These are phyloP conservation scores for Hylodesmum podocarpum DNA, from an alignment of 306 rosid species.

Conservation along the genomic window DNA sequence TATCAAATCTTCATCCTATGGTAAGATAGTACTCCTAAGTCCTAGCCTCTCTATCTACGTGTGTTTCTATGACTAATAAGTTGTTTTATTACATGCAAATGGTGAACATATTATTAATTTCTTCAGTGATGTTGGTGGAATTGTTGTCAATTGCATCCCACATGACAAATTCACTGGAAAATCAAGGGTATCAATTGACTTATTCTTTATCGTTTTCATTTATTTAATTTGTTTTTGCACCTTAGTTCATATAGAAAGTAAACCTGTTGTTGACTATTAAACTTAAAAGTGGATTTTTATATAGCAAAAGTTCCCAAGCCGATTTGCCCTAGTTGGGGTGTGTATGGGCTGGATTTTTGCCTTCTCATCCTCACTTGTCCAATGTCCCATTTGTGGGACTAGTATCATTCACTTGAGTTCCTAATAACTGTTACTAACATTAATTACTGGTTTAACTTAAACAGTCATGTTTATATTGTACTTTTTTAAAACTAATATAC, in stretches of 20 bases:
- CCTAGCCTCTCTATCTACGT: neutral
- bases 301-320: neutral
- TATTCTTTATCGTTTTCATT: slow-evolving; percentile 5
- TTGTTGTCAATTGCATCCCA: slow-evolving; percentile 72
- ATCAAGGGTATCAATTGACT: slow-evolving; percentile 67
- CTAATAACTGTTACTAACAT: neutral
- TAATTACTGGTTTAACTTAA: neutral
- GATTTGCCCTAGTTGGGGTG: neutral
- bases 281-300: neutral
- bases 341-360: slow-evolving; percentile 13
- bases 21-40: slow-evolving; percentile 39
- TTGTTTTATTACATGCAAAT: slow-evolving; percentile 58
- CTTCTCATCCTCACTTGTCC: slow-evolving; percentile 3
- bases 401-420: neutral
- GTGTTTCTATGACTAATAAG: slow-evolving; percentile 16
- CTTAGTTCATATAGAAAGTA: neutral
- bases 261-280: neutral
- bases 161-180: slow-evolving; percentile 85
- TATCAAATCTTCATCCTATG: slow-evolving; percentile 68
- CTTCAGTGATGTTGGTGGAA: slow-evolving; percentile 85
- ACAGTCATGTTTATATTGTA: neutral
- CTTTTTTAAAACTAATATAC: neutral
- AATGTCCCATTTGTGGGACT: neutral
- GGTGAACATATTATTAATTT: slow-evolving; percentile 65
- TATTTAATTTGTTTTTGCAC: neutral